Percentiles rank a stretch among this genome's conserved stretches.
Evolutionary conservation across 2,329 filamentous ascomycete species (phyloP).

Genomic region (Exophiala viscosa): DNA sequence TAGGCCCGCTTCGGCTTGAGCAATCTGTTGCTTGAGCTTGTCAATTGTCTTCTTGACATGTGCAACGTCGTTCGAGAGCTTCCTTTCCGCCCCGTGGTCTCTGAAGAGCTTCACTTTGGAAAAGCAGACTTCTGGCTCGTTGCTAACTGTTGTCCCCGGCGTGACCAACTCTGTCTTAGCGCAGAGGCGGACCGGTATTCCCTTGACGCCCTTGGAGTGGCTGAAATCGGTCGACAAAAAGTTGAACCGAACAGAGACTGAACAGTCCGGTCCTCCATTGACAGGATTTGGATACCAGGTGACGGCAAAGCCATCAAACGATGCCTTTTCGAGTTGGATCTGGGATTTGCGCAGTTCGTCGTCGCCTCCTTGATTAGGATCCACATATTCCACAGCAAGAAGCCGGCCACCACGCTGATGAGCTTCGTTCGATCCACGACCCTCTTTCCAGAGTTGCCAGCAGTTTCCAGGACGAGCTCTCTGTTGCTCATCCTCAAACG

Average conservation of each 20-base stretch:
- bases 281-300: slow-evolving; percentile 71
- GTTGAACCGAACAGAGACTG: slow-evolving; percentile 90
- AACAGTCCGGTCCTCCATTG: slow-evolving; percentile 69
- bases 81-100: slow-evolving; percentile 91
- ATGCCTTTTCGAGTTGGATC: slow-evolving; percentile 69
- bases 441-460: slow-evolving; percentile 95
- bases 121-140: slow-evolving; percentile 71
- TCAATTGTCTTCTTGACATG: slow-evolving; percentile 97
- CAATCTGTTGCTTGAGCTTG: slow-evolving; percentile 89
- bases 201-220: slow-evolving; percentile 97
- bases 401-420: slow-evolving; percentile 89
- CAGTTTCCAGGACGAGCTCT: slow-evolving; percentile 75
- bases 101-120: slow-evolving; percentile 97
- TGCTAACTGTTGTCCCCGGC: slow-evolving; percentile 39
- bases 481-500: slow-evolving; percentile 95
- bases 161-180: slow-evolving; percentile 75
- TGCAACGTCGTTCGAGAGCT: slow-evolving; percentile 87
- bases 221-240: slow-evolving; percentile 98
- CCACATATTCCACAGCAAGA: slow-evolving; percentile 92
- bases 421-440: slow-evolving; percentile 89
- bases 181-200: slow-evolving; percentile 88
- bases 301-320: slow-evolving; percentile 91
- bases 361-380: slow-evolving; percentile 54
- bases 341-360: slow-evolving; percentile 57
- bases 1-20: slow-evolving; percentile 64